Evolutionary conservation across 495 filamentous ascomycete genomes (phyloP).

Genomic region (Friedmanniomyces endolithicus): DNA sequence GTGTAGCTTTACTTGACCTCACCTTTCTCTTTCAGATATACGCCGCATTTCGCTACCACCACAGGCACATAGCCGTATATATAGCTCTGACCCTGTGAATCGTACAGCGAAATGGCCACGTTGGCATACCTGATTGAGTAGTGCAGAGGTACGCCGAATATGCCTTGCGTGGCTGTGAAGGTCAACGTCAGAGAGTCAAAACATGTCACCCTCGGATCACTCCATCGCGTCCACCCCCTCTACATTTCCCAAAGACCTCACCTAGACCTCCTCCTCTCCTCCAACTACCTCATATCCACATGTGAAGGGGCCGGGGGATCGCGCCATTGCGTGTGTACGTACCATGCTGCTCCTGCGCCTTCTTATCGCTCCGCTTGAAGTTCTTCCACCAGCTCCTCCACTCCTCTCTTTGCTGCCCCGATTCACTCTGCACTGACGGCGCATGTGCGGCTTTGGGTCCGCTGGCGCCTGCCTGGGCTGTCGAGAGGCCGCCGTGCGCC

Average conservation of each 20-base stretch:
- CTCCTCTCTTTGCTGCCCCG: slow-evolving; percentile 59
- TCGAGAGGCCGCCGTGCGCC: slow-evolving; percentile 15
- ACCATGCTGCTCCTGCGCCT: slow-evolving; percentile 71
- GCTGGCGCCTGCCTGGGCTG: slow-evolving; percentile 2
- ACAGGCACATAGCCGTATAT: slow-evolving; percentile 99
- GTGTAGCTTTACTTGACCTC: slow-evolving; percentile 22
- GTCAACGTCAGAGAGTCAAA: background rate
- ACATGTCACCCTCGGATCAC: background rate
- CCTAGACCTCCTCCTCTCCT: background rate
- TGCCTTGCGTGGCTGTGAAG: slow-evolving; percentile 39
- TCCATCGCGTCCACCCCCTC: background rate
- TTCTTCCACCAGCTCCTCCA: slow-evolving; percentile 85
- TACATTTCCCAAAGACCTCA: background rate
- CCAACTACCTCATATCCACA: background rate
- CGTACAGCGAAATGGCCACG: slow-evolving; percentile 90
- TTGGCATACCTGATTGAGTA: slow-evolving; percentile 97
- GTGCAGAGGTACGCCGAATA: slow-evolving; percentile 90
- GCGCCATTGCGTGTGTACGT: slow-evolving; percentile 18
- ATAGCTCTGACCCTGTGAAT: slow-evolving; percentile 81
- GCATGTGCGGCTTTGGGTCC: slow-evolving; percentile 1
- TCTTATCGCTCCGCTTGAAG: slow-evolving; percentile 57
- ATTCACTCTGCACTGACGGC: slow-evolving; percentile 14
- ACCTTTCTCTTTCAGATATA: slow-evolving; percentile 98
- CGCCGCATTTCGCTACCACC: slow-evolving; percentile 95
- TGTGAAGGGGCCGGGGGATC: too few species aligned